A percentile compares a stretch with the other conserved stretches of the same genome.
Conservation (phyloP, 2,329 filamentous ascomycete genomes). For the Ophiostoma perfectum region DNA sequence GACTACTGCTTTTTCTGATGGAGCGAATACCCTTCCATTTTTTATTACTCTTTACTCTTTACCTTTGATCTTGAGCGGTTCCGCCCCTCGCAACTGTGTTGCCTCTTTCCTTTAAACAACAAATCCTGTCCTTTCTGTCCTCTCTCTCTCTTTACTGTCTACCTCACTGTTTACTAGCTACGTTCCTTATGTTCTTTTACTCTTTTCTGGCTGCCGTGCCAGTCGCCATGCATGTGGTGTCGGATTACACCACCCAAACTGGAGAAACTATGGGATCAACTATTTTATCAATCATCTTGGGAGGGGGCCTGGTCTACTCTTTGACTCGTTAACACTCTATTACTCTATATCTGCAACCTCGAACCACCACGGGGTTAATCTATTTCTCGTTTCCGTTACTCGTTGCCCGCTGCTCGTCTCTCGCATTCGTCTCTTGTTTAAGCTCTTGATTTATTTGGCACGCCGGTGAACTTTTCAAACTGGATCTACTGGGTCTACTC, state of each 20-base stretch:
- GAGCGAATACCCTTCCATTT: slow-evolving; percentile 20
- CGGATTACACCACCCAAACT: slow-evolving; percentile 10
- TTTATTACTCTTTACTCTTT: slow-evolving; percentile 8
- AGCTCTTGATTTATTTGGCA: background rate
- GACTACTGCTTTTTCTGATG: slow-evolving; percentile 16
- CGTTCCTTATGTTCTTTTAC: background rate
- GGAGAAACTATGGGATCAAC: slow-evolving; percentile 7
- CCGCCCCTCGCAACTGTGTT: slow-evolving; percentile 9
- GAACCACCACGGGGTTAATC: background rate
- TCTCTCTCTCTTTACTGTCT: background rate
- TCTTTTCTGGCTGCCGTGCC: background rate
- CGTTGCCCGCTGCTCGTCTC: background rate
- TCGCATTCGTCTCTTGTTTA: background rate
- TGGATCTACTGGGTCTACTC: background rate
- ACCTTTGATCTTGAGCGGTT: slow-evolving; percentile 7
- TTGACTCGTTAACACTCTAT: background rate
- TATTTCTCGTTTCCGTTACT: background rate
- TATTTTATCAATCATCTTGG: background rate
- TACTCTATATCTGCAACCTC: slow-evolving; percentile 4
- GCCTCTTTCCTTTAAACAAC: background rate
- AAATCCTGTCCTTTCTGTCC: background rate
- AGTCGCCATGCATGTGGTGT: slow-evolving; percentile 14
- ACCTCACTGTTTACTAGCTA: background rate
- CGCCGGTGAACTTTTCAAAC: background rate
- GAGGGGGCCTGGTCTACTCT: background rate